Percentiles rank a stretch among this genome's conserved stretches.
phyloP scores from a whole-genome alignment of 2,329 filamentous ascomycete genomes.

The Trichophyton schoenleinii region DNA sequence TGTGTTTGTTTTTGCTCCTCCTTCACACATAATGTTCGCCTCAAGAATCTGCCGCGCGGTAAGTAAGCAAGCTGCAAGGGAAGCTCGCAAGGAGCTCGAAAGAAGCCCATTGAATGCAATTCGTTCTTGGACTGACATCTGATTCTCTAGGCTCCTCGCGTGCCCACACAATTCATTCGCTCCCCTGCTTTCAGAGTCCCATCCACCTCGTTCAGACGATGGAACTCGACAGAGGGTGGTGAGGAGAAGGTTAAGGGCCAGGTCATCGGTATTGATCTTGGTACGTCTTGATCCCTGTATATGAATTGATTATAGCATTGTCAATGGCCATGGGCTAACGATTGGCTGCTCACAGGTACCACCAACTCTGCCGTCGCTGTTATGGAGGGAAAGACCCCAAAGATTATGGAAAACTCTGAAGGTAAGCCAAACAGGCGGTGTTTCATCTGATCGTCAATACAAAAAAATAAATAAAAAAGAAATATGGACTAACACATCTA shows the following conservation, averaged over 20 bases:
- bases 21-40: conserved; percentile 52
- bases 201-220: conserved; percentile 55
- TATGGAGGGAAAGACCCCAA: conserved; percentile 92
- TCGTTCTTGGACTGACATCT: not conserved
- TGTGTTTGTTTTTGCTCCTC: conserved; percentile 17
- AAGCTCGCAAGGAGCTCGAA: conserved; percentile 3
- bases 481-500: conserved; percentile 9
- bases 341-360: conserved; percentile 45
- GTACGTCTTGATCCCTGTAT: conserved; percentile 39
- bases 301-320: not conserved
- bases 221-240: conserved; percentile 41
- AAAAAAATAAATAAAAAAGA: conserved; percentile 6
- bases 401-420: conserved; percentile 96
- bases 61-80: conserved; percentile 29
- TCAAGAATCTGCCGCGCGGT: conserved; percentile 63
- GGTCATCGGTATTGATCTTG: conserved; percentile 97
- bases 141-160: conserved; percentile 58
- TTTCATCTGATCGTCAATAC: not conserved
- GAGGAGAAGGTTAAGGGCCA: conserved; percentile 80
- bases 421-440: conserved; percentile 39
- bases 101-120: not conserved
- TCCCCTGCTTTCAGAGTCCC: conserved; percentile 58
- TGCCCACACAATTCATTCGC: conserved; percentile 55
- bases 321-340: not conserved
- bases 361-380: conserved; percentile 96